phyloP scores from a whole-genome alignment of 495 filamentous ascomycete genomes.

The Aspergillus nidulans region DNA sequence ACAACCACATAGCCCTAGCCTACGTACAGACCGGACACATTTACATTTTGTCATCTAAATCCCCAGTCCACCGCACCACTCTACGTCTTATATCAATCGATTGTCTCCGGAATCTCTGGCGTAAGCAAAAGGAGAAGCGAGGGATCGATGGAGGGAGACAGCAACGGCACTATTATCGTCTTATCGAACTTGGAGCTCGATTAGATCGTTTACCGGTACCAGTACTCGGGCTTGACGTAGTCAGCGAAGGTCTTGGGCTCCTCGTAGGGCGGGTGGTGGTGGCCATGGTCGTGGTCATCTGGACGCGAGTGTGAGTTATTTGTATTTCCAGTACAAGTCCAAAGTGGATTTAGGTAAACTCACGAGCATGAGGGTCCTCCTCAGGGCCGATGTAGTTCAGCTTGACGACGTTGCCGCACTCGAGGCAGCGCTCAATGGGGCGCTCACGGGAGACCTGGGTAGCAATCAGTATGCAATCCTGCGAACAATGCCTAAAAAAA shows the following conservation, averaged over 20 bases:
- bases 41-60: conserved; percentile 11
- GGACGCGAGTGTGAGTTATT: background rate
- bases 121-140: background rate
- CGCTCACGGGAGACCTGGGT: conserved; percentile 77
- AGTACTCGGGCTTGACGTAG: conserved; percentile 88
- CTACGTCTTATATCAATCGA: background rate
- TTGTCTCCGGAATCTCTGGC: background rate
- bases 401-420: conserved; percentile 94
- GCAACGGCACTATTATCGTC: conserved; percentile 15
- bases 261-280: conserved; percentile 54
- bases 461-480: background rate
- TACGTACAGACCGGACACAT: conserved; percentile 8
- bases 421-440: conserved; percentile 86
- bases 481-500: background rate
- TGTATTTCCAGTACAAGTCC: background rate
- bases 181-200: conserved; percentile 1
- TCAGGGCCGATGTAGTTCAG: conserved; percentile 89
- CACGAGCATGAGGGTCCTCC: conserved; percentile 60
- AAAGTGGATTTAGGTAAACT: conserved; percentile 12
- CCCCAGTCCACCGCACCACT: background rate
- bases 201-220: conserved; percentile 52
- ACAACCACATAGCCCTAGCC: conserved; percentile 24
- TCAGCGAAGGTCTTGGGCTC: conserved; percentile 92
- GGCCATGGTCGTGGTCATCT: conserved; percentile 48
- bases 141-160: background rate